Percentiles rank a stretch among this genome's conserved stretches.
phyloP scores from a whole-genome alignment of 1,284 basidiomycete species.

The Bjerkandera adusta region DNA sequence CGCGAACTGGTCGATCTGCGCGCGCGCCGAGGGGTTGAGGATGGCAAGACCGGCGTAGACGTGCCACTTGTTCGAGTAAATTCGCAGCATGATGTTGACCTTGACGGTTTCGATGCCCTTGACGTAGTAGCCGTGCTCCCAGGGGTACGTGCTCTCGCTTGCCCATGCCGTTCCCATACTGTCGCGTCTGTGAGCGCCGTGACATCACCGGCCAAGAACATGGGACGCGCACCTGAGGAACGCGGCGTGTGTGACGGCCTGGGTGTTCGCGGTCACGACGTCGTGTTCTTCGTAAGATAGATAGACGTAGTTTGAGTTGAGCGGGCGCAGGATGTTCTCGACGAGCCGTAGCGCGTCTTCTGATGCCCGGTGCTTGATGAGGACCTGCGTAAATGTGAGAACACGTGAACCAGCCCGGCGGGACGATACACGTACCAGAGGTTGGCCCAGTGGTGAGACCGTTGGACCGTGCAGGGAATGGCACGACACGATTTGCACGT shows the following conservation, averaged over 20 bases:
- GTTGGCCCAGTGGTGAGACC: constrained; percentile 90
- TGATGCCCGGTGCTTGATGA: constrained; percentile 87
- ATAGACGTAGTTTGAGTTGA: constrained; percentile 88
- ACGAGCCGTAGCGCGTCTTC: constrained; percentile 76
- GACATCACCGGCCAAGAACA: neutral
- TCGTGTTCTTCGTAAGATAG: constrained; percentile 97
- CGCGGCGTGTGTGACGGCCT: constrained; percentile 97
- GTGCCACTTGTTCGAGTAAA: constrained; percentile 98
- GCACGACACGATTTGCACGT: constrained; percentile 88
- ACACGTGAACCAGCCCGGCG: too few species aligned
- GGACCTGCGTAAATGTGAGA: constrained; percentile 52
- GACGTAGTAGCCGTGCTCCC: constrained; percentile 93
- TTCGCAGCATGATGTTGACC: constrained; percentile 95
- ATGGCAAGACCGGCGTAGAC: constrained; percentile 98
- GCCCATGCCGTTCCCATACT: constrained; percentile 99
- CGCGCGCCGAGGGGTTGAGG: constrained; percentile 89
- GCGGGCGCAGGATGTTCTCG: constrained; percentile 81
- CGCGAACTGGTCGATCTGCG: constrained; percentile 91
- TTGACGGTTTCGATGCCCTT: constrained; percentile 99
- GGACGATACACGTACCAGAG: constrained; percentile 59
- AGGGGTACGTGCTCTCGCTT: constrained; percentile 79
- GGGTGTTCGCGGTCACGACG: constrained; percentile 94
- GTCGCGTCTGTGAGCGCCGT: neutral
- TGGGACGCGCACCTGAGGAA: constrained; percentile 74
- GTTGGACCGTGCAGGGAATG: constrained; percentile 95